Conservation (phyloP, 306 rosid genomes). For the Chamaecrista fasciculata region DNA sequence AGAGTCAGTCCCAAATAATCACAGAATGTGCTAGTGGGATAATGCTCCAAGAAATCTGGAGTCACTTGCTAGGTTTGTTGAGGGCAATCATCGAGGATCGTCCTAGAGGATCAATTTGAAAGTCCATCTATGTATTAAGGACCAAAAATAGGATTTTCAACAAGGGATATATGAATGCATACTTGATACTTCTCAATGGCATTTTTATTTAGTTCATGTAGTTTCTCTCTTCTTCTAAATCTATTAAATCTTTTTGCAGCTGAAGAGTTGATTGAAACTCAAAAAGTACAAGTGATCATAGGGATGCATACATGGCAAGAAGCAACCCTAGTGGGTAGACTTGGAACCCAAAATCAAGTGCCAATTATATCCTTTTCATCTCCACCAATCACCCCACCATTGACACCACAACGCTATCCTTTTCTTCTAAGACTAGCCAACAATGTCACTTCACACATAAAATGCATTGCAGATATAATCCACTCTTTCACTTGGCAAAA, state of each 20-base stretch:
- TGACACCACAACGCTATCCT: conserved; percentile 46
- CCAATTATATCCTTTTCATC: conserved; percentile 59
- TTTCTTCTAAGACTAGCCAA: conserved; percentile 41
- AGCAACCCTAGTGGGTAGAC: conserved; percentile 52
- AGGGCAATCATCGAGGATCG: too few species aligned
- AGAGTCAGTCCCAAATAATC: too few species aligned
- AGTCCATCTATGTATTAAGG: too few species aligned
- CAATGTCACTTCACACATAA: conserved; percentile 30
- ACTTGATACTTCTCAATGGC: too few species aligned
- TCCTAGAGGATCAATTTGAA: too few species aligned
- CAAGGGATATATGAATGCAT: too few species aligned
- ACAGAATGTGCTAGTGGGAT: too few species aligned
- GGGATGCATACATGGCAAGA: conserved; percentile 64
- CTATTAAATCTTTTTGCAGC: conserved; percentile 35
- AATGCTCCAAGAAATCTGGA: too few species aligned
- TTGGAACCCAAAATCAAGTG: conserved; percentile 42
- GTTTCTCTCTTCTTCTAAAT: background rate
- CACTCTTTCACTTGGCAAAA: conserved; percentile 42
- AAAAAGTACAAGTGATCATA: conserved; percentile 43
- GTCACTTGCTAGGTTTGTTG: too few species aligned
- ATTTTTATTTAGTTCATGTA: too few species aligned
- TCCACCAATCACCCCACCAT: conserved; percentile 44
- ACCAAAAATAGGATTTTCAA: too few species aligned
- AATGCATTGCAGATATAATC: conserved; percentile 53
- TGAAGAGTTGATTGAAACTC: conserved; percentile 39